Conservation (phyloP, 2,329 filamentous ascomycete species). For the Calonectria multiphialidica region DNA sequence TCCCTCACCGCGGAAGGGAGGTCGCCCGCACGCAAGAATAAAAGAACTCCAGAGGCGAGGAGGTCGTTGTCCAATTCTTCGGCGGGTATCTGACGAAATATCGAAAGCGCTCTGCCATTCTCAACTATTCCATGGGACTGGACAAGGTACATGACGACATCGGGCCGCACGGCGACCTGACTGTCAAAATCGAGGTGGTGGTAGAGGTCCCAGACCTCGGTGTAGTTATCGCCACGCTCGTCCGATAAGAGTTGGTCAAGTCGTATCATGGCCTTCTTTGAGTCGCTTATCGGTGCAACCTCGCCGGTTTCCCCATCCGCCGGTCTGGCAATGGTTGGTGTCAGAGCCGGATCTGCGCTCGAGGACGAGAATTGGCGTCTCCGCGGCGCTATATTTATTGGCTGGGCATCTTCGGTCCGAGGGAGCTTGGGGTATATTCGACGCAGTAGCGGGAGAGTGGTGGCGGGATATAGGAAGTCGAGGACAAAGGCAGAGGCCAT, state of each 20-base stretch:
- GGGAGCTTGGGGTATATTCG: slow-evolving; percentile 49
- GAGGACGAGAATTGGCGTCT: slow-evolving; percentile 45
- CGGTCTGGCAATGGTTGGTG: background rate
- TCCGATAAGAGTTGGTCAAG: slow-evolving; percentile 40
- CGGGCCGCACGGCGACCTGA: slow-evolving; percentile 42
- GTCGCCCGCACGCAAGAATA: slow-evolving; percentile 57
- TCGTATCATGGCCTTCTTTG: background rate
- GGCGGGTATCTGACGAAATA: slow-evolving; percentile 55
- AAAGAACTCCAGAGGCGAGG: slow-evolving; percentile 55
- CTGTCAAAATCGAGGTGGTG: slow-evolving; percentile 49
- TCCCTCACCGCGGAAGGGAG: slow-evolving; percentile 52
- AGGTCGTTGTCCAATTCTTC: slow-evolving; percentile 55
- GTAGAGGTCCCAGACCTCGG: slow-evolving; percentile 60
- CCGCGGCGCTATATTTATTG: slow-evolving; percentile 30
- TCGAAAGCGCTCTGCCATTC: slow-evolving; percentile 56
- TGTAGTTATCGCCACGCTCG: slow-evolving; percentile 46
- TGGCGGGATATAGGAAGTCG: slow-evolving; percentile 68
- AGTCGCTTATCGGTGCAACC: background rate
- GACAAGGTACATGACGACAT: slow-evolving; percentile 57
- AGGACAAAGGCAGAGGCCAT: slow-evolving; percentile 63
- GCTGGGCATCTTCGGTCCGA: slow-evolving; percentile 35
- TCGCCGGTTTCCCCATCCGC: background rate
- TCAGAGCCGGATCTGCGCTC: slow-evolving; percentile 16
- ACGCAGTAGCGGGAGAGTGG: slow-evolving; percentile 57
- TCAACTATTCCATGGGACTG: slow-evolving; percentile 58